These are phyloP conservation scores for Chrysochromulina parva DNA, from an alignment of 78 protist species.

Conservation along the genomic window DNA sequence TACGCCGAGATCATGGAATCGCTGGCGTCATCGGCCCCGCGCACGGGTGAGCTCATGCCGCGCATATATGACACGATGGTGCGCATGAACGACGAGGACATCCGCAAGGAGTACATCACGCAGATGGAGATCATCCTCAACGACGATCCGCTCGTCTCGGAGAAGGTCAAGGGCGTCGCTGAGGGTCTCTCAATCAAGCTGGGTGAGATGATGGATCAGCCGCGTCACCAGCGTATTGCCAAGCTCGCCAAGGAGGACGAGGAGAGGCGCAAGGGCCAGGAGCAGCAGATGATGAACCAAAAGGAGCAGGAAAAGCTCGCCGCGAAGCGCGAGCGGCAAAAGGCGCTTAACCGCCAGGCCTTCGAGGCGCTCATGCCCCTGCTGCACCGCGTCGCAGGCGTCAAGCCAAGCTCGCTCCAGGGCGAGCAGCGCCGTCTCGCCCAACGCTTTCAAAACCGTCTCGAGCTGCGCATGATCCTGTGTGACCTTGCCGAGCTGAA, in stretches of 20 bases:
- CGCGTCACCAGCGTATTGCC: slow-evolving; percentile 8
- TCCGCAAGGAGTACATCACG: not conserved
- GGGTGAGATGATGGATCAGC: slow-evolving; percentile 12
- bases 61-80: not conserved
- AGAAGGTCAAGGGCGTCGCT: not conserved
- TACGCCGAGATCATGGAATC: not conserved
- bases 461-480: not conserved
- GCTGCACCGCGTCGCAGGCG: not conserved
- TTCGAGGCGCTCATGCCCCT: not conserved
- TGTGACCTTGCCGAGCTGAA: not conserved
- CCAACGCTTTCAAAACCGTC: not conserved
- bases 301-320: not conserved
- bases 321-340: not conserved
- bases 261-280: not conserved
- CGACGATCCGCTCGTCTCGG: not conserved
- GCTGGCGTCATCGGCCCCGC: not conserved
- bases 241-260: not conserved
- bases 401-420: not conserved
- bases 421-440: not conserved
- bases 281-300: not conserved
- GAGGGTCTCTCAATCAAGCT: not conserved
- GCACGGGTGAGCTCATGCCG: not conserved
- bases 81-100: slow-evolving; percentile 24
- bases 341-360: not conserved
- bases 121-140: not conserved